These are phyloP conservation scores for Vigna trinervia DNA, from an alignment of 306 rosid species.

Conservation along the genomic window DNA sequence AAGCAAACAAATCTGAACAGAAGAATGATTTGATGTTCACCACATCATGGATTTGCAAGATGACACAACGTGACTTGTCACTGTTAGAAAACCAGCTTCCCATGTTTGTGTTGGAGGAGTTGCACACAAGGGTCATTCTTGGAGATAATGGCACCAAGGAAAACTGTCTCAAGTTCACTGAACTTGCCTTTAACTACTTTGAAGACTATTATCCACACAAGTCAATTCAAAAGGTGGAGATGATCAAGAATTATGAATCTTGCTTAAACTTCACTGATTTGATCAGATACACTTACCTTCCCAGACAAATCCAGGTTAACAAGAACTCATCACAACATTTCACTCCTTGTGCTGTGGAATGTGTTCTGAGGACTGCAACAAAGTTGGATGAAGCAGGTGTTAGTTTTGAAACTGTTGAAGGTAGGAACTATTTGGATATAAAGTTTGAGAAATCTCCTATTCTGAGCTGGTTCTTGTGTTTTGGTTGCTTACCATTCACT, in stretches of 20 bases:
- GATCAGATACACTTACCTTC: conserved; percentile 39
- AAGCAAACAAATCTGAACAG: background rate
- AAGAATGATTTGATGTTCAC: conserved; percentile 40
- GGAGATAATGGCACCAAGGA: background rate
- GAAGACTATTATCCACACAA: conserved; percentile 41
- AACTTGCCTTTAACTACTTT: conserved; percentile 47
- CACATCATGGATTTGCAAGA: conserved; percentile 41
- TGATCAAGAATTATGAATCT: conserved; percentile 2
- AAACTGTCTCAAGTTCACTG: background rate
- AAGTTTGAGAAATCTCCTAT: conserved; percentile 26
- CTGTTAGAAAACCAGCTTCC: conserved; percentile 47
- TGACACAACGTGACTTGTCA: conserved; percentile 37
- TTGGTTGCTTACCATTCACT: conserved; percentile 38
- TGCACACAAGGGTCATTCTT: conserved; percentile 9
- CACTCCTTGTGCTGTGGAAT: background rate
- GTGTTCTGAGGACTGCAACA: conserved; percentile 40
- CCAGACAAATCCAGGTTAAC: conserved; percentile 4
- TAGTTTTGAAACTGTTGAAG: conserved; percentile 38
- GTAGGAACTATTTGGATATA: conserved; percentile 37
- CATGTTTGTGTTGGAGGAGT: conserved; percentile 41
- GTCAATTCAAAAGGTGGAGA: background rate
- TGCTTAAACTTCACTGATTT: conserved; percentile 47
- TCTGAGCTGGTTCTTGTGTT: conserved; percentile 39
- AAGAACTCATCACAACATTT: conserved; percentile 4
- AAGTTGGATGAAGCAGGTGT: conserved; percentile 45